Evolutionary conservation across 306 rosid genomes (phyloP).

Genomic region (Lupinus albus): DNA sequence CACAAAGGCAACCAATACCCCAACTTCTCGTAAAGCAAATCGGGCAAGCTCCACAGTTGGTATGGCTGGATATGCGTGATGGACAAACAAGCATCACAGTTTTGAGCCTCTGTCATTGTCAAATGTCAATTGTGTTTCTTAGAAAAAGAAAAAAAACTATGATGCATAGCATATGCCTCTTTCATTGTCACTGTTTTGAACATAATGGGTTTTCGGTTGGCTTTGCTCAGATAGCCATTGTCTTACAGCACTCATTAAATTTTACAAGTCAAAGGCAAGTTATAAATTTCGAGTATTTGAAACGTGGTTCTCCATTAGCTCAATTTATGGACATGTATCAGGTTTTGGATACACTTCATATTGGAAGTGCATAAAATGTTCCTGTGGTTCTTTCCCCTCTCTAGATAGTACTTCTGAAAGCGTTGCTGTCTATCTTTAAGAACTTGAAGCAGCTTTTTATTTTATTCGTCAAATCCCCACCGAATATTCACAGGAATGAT

Average conservation of each 20-base stretch:
- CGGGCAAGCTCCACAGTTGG: slow-evolving; percentile 75
- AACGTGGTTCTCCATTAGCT: slow-evolving; percentile 1
- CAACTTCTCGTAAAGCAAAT: slow-evolving; percentile 65
- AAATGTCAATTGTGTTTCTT: not conserved
- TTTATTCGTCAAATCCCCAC: too few species aligned
- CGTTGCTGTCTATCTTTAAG: not conserved
- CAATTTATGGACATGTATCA: slow-evolving; percentile 9
- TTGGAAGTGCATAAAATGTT: slow-evolving; percentile 9
- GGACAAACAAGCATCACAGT: slow-evolving; percentile 32
- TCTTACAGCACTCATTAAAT: slow-evolving; percentile 24
- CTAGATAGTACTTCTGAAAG: slow-evolving; percentile 2
- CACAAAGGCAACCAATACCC: slow-evolving; percentile 72
- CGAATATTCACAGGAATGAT: too few species aligned
- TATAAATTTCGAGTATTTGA: slow-evolving; percentile 31
- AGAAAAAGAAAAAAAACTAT: too few species aligned
- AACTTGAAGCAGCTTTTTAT: not conserved
- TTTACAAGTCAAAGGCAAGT: slow-evolving; percentile 26
- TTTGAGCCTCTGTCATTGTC: slow-evolving; percentile 22
- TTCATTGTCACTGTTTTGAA: slow-evolving; percentile 32
- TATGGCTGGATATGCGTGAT: slow-evolving; percentile 73
- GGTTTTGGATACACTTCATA: not conserved
- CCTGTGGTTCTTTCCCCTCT: not conserved
- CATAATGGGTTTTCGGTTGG: slow-evolving; percentile 15
- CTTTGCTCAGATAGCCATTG: slow-evolving; percentile 28
- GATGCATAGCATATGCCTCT: slow-evolving; percentile 31